These are phyloP conservation scores for Eucalyptus curtisii DNA, from an alignment of 345 rosid species.

Conservation along the genomic window DNA sequence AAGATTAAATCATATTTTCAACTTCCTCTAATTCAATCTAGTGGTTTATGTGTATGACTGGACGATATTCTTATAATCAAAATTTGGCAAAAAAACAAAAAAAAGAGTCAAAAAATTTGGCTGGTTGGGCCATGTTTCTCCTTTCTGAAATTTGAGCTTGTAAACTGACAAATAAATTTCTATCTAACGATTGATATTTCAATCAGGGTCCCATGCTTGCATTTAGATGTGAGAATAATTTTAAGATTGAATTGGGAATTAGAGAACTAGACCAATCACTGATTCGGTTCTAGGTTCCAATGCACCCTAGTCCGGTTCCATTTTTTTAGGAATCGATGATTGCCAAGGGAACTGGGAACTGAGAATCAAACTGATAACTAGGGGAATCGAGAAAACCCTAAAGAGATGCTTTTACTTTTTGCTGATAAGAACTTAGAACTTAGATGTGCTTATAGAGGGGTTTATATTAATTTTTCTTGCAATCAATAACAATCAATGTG, in stretches of 20 bases:
- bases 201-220: neutral
- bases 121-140: neutral
- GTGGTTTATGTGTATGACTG: neutral
- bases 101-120: neutral
- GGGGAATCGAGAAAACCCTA: neutral
- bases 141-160: neutral
- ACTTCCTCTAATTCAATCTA: neutral
- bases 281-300: neutral
- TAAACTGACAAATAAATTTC: neutral
- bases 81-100: no score
- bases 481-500: neutral
- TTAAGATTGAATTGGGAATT: neutral
- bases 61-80: neutral
- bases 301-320: neutral
- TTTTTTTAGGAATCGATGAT: no score
- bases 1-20: neutral
- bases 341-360: rapidly evolving
- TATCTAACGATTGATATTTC: neutral
- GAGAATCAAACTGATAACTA: no score
- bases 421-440: neutral
- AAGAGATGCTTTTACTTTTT: neutral
- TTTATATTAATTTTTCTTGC: no score
- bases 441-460: neutral
- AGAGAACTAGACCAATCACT: neutral
- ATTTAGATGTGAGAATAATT: neutral